These are phyloP conservation scores for Dothistroma septosporum DNA, from an alignment of 2,329 filamentous ascomycete species.

Conservation along the genomic window DNA sequence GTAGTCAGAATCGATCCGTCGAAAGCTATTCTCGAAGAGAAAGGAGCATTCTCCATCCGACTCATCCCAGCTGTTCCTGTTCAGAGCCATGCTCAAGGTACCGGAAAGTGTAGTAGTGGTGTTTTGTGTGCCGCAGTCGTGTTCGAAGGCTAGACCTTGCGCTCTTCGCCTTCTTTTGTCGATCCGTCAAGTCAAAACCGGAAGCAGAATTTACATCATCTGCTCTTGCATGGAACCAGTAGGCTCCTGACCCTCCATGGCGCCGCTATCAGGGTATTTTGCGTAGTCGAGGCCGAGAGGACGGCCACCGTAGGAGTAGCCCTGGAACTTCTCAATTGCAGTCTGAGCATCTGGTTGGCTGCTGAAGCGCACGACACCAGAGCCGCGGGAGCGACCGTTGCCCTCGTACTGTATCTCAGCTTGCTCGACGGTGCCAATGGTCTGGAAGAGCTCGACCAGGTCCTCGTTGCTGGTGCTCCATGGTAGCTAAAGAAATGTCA, in stretches of 20 bases:
- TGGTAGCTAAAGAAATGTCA: constrained; percentile 62
- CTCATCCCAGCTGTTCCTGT: neutral
- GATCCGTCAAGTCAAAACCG: neutral
- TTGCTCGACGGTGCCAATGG: constrained; percentile 95
- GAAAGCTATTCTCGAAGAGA: neutral
- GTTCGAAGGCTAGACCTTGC: neutral
- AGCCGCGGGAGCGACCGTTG: constrained; percentile 89
- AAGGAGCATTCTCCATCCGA: neutral
- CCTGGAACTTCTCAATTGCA: constrained; percentile 93
- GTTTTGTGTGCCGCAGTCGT: neutral
- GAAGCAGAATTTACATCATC: constrained; percentile 67
- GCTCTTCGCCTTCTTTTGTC: neutral
- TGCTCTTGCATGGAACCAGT: constrained; percentile 84
- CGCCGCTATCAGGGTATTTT: constrained; percentile 77
- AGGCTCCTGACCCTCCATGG: constrained; percentile 77
- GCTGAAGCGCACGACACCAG: constrained; percentile 94
- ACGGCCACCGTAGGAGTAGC: constrained; percentile 93
- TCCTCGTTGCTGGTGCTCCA: constrained; percentile 99
- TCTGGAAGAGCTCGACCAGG: constrained; percentile 91
- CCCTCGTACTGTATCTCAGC: constrained; percentile 99
- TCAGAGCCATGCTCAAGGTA: neutral
- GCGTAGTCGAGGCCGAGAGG: constrained; percentile 90
- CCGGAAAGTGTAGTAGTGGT: constrained; percentile 1
- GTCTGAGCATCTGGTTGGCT: constrained; percentile 79
- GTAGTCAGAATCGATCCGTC: neutral